Percentiles rank a stretch among this genome's conserved stretches.
Conservation (phyloP, 2,329 filamentous ascomycete genomes). For the Fusarium sp. region DNA sequence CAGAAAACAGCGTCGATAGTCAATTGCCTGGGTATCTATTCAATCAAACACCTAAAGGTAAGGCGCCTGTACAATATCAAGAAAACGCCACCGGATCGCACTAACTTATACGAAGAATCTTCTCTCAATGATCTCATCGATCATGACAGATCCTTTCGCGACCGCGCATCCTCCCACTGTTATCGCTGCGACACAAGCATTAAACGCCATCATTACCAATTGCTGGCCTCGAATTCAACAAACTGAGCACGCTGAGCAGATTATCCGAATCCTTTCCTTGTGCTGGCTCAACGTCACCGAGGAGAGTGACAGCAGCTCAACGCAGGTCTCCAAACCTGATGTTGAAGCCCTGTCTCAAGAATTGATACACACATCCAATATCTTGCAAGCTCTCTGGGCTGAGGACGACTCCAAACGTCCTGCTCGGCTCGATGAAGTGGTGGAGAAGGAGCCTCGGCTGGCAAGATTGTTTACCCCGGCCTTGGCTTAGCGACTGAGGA, state of each 20-base stretch:
- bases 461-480: slow-evolving; percentile 39
- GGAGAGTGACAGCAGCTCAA: slow-evolving; percentile 48
- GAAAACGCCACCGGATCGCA: background rate
- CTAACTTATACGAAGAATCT: slow-evolving; percentile 62
- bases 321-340: background rate
- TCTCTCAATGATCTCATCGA: slow-evolving; percentile 73
- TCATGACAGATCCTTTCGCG: slow-evolving; percentile 77
- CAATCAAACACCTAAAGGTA: slow-evolving; percentile 76
- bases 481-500: background rate
- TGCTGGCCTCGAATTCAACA: slow-evolving; percentile 75
- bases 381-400: slow-evolving; percentile 41
- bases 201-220: slow-evolving; percentile 69
- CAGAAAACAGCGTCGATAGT: slow-evolving; percentile 62
- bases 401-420: slow-evolving; percentile 21
- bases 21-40: slow-evolving; percentile 68
- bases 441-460: slow-evolving; percentile 47
- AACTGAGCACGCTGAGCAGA: slow-evolving; percentile 68
- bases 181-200: slow-evolving; percentile 61
- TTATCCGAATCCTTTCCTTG: slow-evolving; percentile 70
- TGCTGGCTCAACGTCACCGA: slow-evolving; percentile 71
- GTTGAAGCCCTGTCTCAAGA: slow-evolving; percentile 21
- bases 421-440: slow-evolving; percentile 28
- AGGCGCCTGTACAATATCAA: slow-evolving; percentile 15
- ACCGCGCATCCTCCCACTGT: slow-evolving; percentile 66
- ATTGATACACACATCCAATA: slow-evolving; percentile 34